Conservation (phyloP, 2,329 filamentous ascomycete species). For the Dactylellina leptospora region DNA sequence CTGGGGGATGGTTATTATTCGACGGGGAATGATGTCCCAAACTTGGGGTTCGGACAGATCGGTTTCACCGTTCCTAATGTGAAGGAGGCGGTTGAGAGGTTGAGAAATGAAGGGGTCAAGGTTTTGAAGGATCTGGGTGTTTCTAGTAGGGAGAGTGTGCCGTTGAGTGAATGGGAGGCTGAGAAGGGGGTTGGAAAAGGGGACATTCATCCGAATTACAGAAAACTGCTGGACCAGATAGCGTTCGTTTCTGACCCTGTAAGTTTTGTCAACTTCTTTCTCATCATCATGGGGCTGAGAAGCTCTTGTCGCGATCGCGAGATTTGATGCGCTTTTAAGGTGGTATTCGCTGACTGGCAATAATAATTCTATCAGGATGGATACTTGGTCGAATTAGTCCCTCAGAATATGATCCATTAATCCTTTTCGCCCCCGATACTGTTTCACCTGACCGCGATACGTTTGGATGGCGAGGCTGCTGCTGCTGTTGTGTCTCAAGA, state of each 20-base stretch:
- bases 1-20: constrained; percentile 53
- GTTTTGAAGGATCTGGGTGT: constrained; percentile 55
- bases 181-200: constrained; percentile 45
- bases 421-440: too few relatives aligned
- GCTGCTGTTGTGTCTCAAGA: too few relatives aligned
- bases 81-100: constrained; percentile 54
- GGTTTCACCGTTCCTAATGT: constrained; percentile 60
- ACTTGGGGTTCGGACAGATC: constrained; percentile 59
- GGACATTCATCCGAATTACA: constrained; percentile 57
- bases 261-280: not conserved
- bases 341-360: not conserved
- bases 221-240: constrained; percentile 58
- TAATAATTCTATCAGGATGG: constrained; percentile 54
- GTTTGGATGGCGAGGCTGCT: too few relatives aligned
- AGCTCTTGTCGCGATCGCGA: too few relatives aligned
- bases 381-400: constrained; percentile 48
- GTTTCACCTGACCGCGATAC: too few relatives aligned
- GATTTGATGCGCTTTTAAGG: not conserved
- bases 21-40: constrained; percentile 58
- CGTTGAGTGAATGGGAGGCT: constrained; percentile 49
- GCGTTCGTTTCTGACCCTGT: constrained; percentile 59
- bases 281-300: too few relatives aligned
- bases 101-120: constrained; percentile 17
- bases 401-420: constrained; percentile 31
- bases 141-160: constrained; percentile 57